Conservation (phyloP, 164 flowering plant genomes). For the Liriodendron chinense region DNA sequence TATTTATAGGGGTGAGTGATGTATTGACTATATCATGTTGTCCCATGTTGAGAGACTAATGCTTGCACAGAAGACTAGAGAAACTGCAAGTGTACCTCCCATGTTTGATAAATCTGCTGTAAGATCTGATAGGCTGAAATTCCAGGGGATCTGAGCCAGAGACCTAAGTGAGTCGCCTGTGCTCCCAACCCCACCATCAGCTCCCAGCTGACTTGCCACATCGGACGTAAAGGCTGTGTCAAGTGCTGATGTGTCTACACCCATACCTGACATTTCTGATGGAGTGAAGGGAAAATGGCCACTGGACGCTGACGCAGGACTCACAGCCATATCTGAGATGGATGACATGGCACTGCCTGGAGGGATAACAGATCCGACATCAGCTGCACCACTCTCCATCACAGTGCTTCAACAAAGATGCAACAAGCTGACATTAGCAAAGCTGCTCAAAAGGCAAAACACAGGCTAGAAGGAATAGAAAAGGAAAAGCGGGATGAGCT, state of each 20-base stretch:
- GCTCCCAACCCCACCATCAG: conserved; percentile 66
- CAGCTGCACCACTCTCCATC: conserved; percentile 15
- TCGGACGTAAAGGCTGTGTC: conserved; percentile 87
- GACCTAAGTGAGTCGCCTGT: conserved; percentile 75
- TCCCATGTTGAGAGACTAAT: background rate
- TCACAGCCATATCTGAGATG: conserved; percentile 84
- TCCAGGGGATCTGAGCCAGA: conserved; percentile 89
- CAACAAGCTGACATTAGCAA: conserved; percentile 1
- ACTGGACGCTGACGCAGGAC: conserved; percentile 94
- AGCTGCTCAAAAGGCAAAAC: background rate
- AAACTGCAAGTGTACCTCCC: conserved; percentile 53
- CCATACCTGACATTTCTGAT: conserved; percentile 85
- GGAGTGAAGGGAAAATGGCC: conserved; percentile 95
- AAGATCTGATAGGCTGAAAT: conserved; percentile 87
- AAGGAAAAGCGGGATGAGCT: background rate
- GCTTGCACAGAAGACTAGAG: background rate
- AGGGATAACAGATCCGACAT: conserved; percentile 24
- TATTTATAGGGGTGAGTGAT: background rate
- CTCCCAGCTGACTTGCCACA: conserved; percentile 72
- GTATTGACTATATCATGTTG: background rate
- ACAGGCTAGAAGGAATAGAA: background rate
- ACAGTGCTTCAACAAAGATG: conserved; percentile 4
- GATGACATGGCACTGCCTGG: conserved; percentile 66
- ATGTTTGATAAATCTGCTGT: conserved; percentile 87
- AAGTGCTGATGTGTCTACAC: conserved; percentile 77